Base-by-base conservation (phyloP, 495 filamentous ascomycete genomes). In the Podospora didyma region DNA sequence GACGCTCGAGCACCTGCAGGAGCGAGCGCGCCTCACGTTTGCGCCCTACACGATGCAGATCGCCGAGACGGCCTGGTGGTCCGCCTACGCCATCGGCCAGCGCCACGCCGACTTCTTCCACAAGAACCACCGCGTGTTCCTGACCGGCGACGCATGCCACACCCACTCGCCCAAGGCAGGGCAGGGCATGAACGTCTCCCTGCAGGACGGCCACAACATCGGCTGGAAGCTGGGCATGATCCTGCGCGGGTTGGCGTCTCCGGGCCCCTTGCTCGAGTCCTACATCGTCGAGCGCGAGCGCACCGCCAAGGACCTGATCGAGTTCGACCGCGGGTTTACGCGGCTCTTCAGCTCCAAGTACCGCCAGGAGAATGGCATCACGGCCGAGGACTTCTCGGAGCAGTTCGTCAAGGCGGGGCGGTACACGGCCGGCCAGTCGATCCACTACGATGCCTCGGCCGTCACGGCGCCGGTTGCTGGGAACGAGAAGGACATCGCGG, bases 221-320 rank as follows among this genome's bases (percentile, higher is more conserved):
- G 89, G 88, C 19, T 92, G 89, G 89, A 92, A 94, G 69, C 73
- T 94, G 4, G 86, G 81, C 1, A 68, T 79, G 23, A 78, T 92
- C 0, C 66, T 90, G 12, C 79, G 72, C 31, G 84, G 84, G 12
- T 71, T 78, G 42, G 82, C 85, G 2, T 23, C 26, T 2, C 79
- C 79, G 7, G 46, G 54, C 2, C 59, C 59, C 1, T 60, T 91
- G 3, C 73, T 92, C 1, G 69, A 83, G 60, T 89, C 88, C 3
- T 93, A 92, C 58, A 79, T 86, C 7, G 61, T 80, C 4, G 89
- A 93, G 68, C 78, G 89, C 3, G 75, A 84, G 62, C 79, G 79
- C 59, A 83, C 86, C 17, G 88, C 89, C 2, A 75, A 79, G n/a
- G 80, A 88, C 49, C 69, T 94, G 37, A 88, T 92, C 57, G 82